Percentiles rank a stretch among this genome's conserved stretches.
Evolutionary conservation across 2,329 filamentous ascomycete species (phyloP).

Genomic region (Elsinoe necatrix): DNA sequence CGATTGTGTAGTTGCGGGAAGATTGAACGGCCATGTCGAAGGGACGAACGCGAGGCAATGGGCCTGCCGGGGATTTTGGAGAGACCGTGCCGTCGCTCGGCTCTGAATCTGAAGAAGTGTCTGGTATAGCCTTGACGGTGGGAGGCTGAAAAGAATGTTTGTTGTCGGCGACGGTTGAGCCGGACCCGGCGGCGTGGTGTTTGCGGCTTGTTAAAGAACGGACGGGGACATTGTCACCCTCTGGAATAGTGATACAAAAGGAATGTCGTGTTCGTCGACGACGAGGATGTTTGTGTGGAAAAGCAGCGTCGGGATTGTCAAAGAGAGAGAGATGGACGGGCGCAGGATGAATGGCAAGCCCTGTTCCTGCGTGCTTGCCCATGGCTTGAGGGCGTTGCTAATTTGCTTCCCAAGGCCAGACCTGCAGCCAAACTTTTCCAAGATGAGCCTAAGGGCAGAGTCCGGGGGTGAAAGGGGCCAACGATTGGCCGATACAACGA

Average conservation of each 20-base stretch:
- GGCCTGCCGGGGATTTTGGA: slow-evolving; percentile 14
- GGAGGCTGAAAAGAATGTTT: slow-evolving; percentile 15
- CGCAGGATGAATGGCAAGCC: slow-evolving; percentile 7
- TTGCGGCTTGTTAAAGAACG: slow-evolving; percentile 11
- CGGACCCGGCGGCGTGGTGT: slow-evolving; percentile 1
- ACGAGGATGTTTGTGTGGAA: slow-evolving; percentile 9
- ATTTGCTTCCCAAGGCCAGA: slow-evolving; percentile 5
- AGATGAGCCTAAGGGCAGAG: slow-evolving; percentile 3
- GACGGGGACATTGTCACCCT: slow-evolving; percentile 13
- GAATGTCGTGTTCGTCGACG: slow-evolving; percentile 8
- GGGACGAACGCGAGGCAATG: slow-evolving; percentile 19
- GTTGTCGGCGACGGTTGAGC: slow-evolving; percentile 13
- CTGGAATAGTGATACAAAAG: slow-evolving; percentile 13
- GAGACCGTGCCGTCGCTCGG: slow-evolving; percentile 6
- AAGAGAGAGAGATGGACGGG: slow-evolving; percentile 6
- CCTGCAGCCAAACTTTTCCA: slow-evolving; percentile 5
- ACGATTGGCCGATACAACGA: slow-evolving; percentile 8
- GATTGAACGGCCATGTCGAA: slow-evolving; percentile 18
- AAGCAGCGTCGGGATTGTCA: slow-evolving; percentile 7
- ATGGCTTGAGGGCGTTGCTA: not conserved
- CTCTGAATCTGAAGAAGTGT: slow-evolving; percentile 6
- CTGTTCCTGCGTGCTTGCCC: not conserved
- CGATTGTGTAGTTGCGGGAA: slow-evolving; percentile 2
- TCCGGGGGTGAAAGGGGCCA: slow-evolving; percentile 8
- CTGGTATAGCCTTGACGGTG: slow-evolving; percentile 12